Evolutionary conservation across 1,139 yeast species (phyloP), one percentile per base, ranked within the genome.

Genomic region (Kodamaea sp.): DNA sequence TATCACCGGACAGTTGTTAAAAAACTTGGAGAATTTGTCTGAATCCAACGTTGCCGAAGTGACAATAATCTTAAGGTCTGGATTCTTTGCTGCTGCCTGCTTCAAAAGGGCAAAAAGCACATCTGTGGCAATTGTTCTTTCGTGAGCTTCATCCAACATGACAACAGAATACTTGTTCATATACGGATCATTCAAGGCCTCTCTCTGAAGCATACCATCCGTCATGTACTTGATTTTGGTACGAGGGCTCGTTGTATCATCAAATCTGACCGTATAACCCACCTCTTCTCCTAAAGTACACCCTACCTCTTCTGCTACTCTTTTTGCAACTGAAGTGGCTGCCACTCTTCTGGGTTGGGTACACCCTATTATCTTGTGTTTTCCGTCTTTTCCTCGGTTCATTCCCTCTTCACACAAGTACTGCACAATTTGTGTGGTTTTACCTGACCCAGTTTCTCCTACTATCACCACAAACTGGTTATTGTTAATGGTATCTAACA

Each of bases 81-180:
- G 95, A 39, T 94, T 78, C 30, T 77, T 62, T 12, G 55, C 50
- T 0, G 83, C 76, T 0, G 96, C 95, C 42, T 82, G 72, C 48
- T 89, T 85, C 42, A 92, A 61, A 29, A 92, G 63, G 0, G 95
- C 95, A 69, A 92, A 89, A 22, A 92, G 63, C 4, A 92, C 86
- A 68, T 92, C 98, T 0, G 97, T 92, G 0, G 97, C 86, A 28
- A 92, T 79, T 0, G 97, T 90, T 51, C 98, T 73, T 59, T 92
- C 98, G 59, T 92, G 98, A 0, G 97, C 97, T 59, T 89, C 97
- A 62, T 89, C 97, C 35, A 89, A 65, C 89, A 89, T 85, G 11
- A 89, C 82, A 1, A 85, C 92, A 0, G 95, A 80, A 53, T 90
- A 89, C 42, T 68, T 76, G 15, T 73, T 69, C 83, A 89, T 73